Base-by-base conservation (phyloP, 148 eudicot species). In the Euryodendron excelsum region DNA sequence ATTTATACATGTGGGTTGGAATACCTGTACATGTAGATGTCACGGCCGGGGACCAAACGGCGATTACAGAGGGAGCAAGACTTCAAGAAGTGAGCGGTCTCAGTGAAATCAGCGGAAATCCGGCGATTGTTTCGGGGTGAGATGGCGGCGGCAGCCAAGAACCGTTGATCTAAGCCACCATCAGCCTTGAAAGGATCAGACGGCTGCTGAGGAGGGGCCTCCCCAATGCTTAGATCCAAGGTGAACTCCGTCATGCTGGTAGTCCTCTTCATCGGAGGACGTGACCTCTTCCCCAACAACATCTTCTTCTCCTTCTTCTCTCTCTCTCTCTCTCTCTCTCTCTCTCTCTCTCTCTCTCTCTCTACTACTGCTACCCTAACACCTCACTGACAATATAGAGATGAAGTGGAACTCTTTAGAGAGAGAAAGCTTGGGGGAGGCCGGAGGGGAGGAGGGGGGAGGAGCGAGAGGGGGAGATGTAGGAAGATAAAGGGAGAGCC, bases 181-280 rank as follows among this genome's bases (percentile, higher is more conserved):
- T 8, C 73, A 45, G n/a, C 0, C 48, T n/a, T 17, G 23, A 18
- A 30, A 71, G 74, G 15, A 48, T 71, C 74, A 27, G 67, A 50
- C 68, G 75, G 73, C 44, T 23, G 80, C 34, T 77, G 72, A 77
- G 20, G 9, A 21, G 77, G 12, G 78, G n/a, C 41, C 39, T 47
- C 72, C 4, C 45, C 65, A 15, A 45, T 50, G 79, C 45, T 23
- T 20, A 85, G 82, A 83, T 89, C 93, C 73, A 83, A 80, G 70
- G 88, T 85, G 84, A 93, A 88, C 78, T 91, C 91, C 0, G 91
- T 89, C 97, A 93, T 89, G 87, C 95, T 91, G 4, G 93, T 91
- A 4, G 93, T 93, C 66, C 97, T 85, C 86, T 88, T 90, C 55
- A 93, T 88, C 13, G 84, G 85, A 4, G 86, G 92, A 0, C 91